Conservation (phyloP, 1,139 yeast species). For the Candida sp. region DNA sequence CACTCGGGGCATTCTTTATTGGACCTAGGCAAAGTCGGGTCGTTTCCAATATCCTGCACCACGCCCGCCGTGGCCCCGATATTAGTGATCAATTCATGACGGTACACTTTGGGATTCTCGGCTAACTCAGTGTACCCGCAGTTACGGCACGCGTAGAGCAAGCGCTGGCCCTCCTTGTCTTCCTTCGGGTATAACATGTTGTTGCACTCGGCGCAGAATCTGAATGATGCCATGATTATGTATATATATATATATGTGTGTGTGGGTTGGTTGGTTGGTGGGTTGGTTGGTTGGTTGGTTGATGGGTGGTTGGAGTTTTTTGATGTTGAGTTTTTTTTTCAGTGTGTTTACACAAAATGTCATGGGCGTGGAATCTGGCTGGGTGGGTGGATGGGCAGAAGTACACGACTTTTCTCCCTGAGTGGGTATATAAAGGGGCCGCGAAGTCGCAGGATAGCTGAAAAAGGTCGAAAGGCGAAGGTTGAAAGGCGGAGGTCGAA, state of each 20-base stretch:
- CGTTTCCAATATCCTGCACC: conserved; percentile 94
- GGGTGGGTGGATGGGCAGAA: too few relatives aligned
- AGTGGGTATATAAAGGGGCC: too few relatives aligned
- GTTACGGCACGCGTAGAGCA: conserved; percentile 92
- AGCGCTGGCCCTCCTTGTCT: conserved; percentile 73
- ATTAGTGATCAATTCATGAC: conserved; percentile 91
- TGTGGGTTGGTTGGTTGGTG: background rate
- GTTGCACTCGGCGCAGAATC: conserved; percentile 95
- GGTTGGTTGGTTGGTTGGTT: too few relatives aligned
- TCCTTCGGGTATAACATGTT: conserved; percentile 99
- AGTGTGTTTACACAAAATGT: too few relatives aligned
- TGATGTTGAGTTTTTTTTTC: too few relatives aligned
- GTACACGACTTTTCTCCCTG: too few relatives aligned
- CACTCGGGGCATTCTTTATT: conserved; percentile 94
- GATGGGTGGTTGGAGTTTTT: background rate
- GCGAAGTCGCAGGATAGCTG: too few relatives aligned
- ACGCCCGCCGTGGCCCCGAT: conserved; percentile 98
- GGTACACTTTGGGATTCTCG: conserved; percentile 84
- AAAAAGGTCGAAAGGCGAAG: too few relatives aligned
- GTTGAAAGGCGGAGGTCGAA: too few relatives aligned
- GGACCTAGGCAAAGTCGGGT: conserved; percentile 95
- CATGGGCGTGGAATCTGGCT: too few relatives aligned
- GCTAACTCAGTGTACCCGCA: conserved; percentile 96
- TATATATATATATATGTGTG: background rate
- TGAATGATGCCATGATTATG: conserved; percentile 75